Evolutionary conservation across 2,329 filamentous ascomycete genomes (phyloP), one percentile per base, ranked within the genome.

Genomic region (Ceratocystis destructans): DNA sequence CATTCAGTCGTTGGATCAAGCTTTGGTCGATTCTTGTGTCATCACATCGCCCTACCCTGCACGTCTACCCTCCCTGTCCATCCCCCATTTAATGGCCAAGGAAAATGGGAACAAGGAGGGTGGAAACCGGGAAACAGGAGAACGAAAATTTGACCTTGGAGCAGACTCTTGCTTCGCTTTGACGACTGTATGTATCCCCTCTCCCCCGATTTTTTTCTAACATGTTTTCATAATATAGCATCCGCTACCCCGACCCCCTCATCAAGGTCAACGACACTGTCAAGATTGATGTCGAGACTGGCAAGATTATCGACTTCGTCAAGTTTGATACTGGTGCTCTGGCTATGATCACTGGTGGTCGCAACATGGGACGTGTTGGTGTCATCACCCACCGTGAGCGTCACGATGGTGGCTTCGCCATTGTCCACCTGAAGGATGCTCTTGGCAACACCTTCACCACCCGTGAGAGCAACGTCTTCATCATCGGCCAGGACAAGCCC

Each of bases 1-100:
- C 92, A 94, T 92, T 96, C 93, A 96, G 93, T 87, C 93, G 93
- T 96, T 96, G 93, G 90, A 93, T 90, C 90, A 95, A 94, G 89
- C 84, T 96, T 94, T 96, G 91, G 91, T 83, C 77, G 81, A 83
- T 82, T 79, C 75, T 71, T 55, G n/a, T 64, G 45, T 64, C 62
- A 64, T 66, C 65, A 59, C 65, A 62, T 66, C 50, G 46, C 65
- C 61, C n/a, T 59, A 59, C 28, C 61, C 46, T 41, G 37, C 31
- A 63, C 15, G 28, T 37, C n/a, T 45, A 44, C 25, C 44, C 48
- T 50, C 61, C 37, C 28, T 41, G 12, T 41, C 37, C 12, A 41
- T 12, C 37, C 37, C 37, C 37, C 37, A 41, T 41, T 41, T 41
- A 1, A 8, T 41, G 10, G 37, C 10, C 10, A 41, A 41, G 37